Conservation (phyloP, 192 early-diverging fungal genomes). For the Podila clonocystis region DNA sequence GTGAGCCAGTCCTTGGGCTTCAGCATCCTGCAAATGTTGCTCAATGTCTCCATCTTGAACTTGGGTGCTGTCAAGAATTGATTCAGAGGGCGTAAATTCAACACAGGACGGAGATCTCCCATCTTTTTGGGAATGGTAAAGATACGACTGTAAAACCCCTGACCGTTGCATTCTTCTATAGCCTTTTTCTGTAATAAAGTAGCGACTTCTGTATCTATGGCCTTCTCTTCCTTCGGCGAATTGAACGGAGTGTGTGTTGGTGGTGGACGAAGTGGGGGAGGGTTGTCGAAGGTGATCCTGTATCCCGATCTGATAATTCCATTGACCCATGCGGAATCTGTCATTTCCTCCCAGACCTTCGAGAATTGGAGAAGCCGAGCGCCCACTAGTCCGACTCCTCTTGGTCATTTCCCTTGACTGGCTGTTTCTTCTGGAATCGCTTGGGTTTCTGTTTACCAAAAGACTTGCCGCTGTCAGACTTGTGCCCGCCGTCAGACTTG, state of each 20-base stretch:
- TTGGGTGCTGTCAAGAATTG: not conserved
- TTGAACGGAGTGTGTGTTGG: too few relatives aligned
- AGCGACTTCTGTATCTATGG: not conserved
- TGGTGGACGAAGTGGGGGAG: not conserved
- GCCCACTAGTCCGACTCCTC: constrained; percentile 19
- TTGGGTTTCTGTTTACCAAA: too few relatives aligned
- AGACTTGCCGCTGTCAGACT: constrained; percentile 1
- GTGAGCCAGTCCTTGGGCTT: constrained; percentile 15
- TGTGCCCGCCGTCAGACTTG: not conserved
- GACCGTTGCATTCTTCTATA: not conserved
- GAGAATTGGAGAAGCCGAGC: constrained; percentile 10
- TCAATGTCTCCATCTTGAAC: constrained; percentile 21
- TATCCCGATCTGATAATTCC: too few relatives aligned
- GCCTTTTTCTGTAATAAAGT: not conserved
- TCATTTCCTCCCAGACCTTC: constrained; percentile 14
- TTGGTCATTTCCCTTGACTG: constrained; percentile 7
- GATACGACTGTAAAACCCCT: not conserved
- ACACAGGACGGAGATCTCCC: constrained; percentile 10
- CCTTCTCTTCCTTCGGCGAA: not conserved
- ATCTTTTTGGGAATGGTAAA: constrained; percentile 24
- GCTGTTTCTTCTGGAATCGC: not conserved
- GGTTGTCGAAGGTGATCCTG: too few relatives aligned
- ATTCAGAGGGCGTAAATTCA: constrained; percentile 11
- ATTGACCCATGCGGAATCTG: not conserved
- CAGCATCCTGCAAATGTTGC: constrained; percentile 14